phyloP scores from a whole-genome alignment of 306 rosid genomes.

The Hippophae tibetana region DNA sequence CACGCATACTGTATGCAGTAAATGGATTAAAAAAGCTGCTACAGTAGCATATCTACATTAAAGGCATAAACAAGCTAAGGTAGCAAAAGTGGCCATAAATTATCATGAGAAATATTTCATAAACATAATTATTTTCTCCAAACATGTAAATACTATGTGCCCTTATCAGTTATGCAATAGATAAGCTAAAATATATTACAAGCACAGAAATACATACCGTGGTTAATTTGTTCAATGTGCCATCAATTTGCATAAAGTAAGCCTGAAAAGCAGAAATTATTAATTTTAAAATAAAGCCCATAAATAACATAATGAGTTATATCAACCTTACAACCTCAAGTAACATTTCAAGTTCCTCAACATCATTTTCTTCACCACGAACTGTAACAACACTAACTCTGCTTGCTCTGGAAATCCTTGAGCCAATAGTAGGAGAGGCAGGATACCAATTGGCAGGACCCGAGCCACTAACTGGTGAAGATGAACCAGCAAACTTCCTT shows the following conservation, averaged over 20 bases:
- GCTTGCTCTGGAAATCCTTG: conserved; percentile 72
- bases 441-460: conserved; percentile 43
- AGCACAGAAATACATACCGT: conserved; percentile 32
- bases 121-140: not conserved
- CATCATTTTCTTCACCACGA: conserved; percentile 61
- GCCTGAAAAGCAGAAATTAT: conserved; percentile 42
- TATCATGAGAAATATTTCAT: not conserved
- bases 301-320: not conserved
- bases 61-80: no score
- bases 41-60: no score
- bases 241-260: conserved; percentile 78
- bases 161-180: not conserved
- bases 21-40: no score
- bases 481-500: conserved; percentile 57
- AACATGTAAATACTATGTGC: not conserved
- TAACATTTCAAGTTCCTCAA: conserved; percentile 85
- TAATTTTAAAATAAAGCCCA: conserved; percentile 10
- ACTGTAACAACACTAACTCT: conserved; percentile 59
- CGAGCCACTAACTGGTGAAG: conserved; percentile 72
- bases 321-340: conserved; percentile 50
- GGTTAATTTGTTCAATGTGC: conserved; percentile 58
- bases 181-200: not conserved
- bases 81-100: not conserved
- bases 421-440: conserved; percentile 54
- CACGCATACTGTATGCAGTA: no score